A percentile compares a stretch with the other conserved stretches of the same genome.
Evolutionary conservation across 2,329 filamentous ascomycete species (phyloP).

Genomic region (Mollisia scopiformis): DNA sequence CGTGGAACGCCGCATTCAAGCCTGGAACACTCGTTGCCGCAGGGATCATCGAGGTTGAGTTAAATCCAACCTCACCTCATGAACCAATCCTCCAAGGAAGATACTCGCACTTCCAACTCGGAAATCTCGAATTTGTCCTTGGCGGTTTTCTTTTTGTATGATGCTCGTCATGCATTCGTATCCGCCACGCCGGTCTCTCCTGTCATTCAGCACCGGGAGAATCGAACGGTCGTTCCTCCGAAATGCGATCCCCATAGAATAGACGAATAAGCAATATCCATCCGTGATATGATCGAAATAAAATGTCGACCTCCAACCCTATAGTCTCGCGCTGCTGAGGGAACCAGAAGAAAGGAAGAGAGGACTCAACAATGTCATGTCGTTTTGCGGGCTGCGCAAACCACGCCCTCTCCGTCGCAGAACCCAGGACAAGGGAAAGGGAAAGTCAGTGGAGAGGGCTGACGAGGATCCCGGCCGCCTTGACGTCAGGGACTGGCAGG

Average conservation of each 20-base stretch:
- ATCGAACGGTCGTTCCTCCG: background rate
- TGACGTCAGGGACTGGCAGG: slow-evolving; percentile 1
- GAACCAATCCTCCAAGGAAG: slow-evolving; percentile 1
- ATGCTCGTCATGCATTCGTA: slow-evolving; percentile 2
- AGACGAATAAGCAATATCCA: slow-evolving; percentile 2
- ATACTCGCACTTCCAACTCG: background rate
- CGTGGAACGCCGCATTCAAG: background rate
- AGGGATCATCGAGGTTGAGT: slow-evolving; percentile 3
- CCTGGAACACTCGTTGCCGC: background rate
- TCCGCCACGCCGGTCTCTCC: no score
- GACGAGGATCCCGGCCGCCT: slow-evolving; percentile 9
- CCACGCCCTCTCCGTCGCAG: slow-evolving; percentile 10
- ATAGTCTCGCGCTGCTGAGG: background rate
- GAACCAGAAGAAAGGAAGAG: background rate
- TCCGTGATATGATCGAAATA: background rate
- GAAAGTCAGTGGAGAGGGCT: slow-evolving; percentile 4
- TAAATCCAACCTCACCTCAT: slow-evolving; percentile 4
- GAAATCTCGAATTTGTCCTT: background rate
- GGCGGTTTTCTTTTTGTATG: slow-evolving; percentile 9
- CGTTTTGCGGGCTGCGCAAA: slow-evolving; percentile 13
- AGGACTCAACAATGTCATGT: slow-evolving; percentile 12
- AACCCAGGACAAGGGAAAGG: slow-evolving; percentile 11
- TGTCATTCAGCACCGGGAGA: background rate
- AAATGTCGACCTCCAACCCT: background rate
- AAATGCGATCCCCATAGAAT: background rate